Evolutionary conservation across 306 rosid species (phyloP).

Genomic region (Ormosia emarginata): DNA sequence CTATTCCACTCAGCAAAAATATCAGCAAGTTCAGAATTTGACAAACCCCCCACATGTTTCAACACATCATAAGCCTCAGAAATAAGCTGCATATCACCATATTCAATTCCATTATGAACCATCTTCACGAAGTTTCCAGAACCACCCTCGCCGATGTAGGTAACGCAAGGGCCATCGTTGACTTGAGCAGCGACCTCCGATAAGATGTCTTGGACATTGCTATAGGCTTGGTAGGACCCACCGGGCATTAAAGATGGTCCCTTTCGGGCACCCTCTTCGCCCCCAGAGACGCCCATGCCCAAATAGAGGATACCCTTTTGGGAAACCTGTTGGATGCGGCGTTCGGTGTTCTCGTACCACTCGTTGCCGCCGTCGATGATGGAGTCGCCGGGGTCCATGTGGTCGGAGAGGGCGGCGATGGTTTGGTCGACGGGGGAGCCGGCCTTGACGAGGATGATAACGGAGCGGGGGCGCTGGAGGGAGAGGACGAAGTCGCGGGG

Average conservation of each 20-base stretch:
- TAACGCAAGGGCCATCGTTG: slow-evolving; percentile 89
- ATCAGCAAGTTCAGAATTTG: slow-evolving; percentile 58
- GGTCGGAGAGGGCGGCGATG: slow-evolving; percentile 63
- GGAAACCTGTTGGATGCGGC: slow-evolving; percentile 48
- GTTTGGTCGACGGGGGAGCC: slow-evolving; percentile 91
- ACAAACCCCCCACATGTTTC: slow-evolving; percentile 73
- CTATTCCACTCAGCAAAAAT: slow-evolving; percentile 82
- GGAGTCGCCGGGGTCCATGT: slow-evolving; percentile 80
- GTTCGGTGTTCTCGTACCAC: slow-evolving; percentile 90
- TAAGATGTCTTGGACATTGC: slow-evolving; percentile 67
- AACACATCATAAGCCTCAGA: slow-evolving; percentile 89
- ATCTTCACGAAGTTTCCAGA: slow-evolving; percentile 87
- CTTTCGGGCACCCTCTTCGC: slow-evolving; percentile 88
- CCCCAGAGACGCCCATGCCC: slow-evolving; percentile 95
- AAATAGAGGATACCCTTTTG: slow-evolving; percentile 57
- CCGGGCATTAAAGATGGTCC: slow-evolving; percentile 96
- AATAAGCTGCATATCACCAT: slow-evolving; percentile 91
- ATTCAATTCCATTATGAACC: slow-evolving; percentile 94
- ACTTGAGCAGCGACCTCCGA: slow-evolving; percentile 80
- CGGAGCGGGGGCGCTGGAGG: slow-evolving; percentile 81
- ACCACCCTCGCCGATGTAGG: slow-evolving; percentile 88
- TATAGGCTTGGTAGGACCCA: slow-evolving; percentile 62
- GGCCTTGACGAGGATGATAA: slow-evolving; percentile 91
- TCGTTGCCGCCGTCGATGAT: slow-evolving; percentile 95
- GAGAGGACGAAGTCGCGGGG: slow-evolving; percentile 86